A percentile compares a stretch with the other conserved stretches of the same genome.
Conservation (phyloP, 441 rosid species). For the Aquilaria agallochum region DNA sequence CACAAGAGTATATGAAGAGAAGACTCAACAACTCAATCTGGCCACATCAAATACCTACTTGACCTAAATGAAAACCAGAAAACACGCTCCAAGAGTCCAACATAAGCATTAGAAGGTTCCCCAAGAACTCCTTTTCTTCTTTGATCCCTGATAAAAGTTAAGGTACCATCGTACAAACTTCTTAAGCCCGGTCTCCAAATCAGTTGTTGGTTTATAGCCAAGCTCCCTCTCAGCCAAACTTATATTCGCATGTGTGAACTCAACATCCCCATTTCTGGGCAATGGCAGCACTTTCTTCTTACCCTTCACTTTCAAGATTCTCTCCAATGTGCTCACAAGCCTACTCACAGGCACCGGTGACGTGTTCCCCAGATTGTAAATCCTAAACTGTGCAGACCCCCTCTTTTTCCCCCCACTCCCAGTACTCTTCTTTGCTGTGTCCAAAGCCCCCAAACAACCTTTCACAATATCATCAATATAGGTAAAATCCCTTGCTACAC, state of each 20-base stretch:
- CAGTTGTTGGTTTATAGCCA: conserved; percentile 56
- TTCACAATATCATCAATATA: conserved; percentile 75
- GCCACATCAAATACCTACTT: conserved; percentile 1
- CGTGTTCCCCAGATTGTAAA: conserved; percentile 78
- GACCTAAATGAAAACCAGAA: background rate
- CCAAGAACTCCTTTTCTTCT: conserved; percentile 37
- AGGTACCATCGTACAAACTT: conserved; percentile 78
- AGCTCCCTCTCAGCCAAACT: conserved; percentile 60
- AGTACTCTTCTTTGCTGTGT: conserved; percentile 76
- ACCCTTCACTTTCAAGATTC: conserved; percentile 60
- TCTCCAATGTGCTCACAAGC: conserved; percentile 66
- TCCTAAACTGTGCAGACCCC: conserved; percentile 55
- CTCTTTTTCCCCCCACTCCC: conserved; percentile 79
- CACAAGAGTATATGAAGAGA: conserved; percentile 9
- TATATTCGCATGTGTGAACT: conserved; percentile 69
- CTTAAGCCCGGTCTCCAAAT: conserved; percentile 65
- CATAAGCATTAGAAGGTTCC: conserved; percentile 16
- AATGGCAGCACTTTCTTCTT: conserved; percentile 59
- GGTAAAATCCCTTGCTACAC: conserved; percentile 79
- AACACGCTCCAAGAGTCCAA: background rate
- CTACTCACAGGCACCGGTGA: conserved; percentile 59
- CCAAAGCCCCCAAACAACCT: conserved; percentile 73
- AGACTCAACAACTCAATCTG: background rate
- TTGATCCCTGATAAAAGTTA: conserved; percentile 39
- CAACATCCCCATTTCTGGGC: conserved; percentile 80